Base-by-base conservation (phyloP, 768 basidiomycete genomes). In the Psilocybe cyanescens region DNA sequence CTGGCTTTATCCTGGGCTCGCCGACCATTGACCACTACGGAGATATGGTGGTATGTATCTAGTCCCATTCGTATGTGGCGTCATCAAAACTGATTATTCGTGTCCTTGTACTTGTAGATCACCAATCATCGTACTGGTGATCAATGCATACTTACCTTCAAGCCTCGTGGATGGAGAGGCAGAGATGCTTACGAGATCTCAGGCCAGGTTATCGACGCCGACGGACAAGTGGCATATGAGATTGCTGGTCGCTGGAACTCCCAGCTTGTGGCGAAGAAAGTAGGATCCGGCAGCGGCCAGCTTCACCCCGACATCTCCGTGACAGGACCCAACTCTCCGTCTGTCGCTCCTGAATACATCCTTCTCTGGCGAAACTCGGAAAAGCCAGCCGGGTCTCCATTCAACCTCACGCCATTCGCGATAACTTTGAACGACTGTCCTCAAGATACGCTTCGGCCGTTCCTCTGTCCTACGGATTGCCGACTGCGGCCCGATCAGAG, bases 181-280 rank as follows among this genome's bases (percentile, higher is more conserved):
- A 91, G 86, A 67, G 91, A 97, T 62, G 94, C 95, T 0, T 95
- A 83, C 68, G 97, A 99, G 74, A 95, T 99, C 71, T 91, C 90
- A 2, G 97, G 96, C 1, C 83, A 85, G 44, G 95, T 98, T 19
- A 75, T 83, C 60, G 89, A 93, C 69, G 72, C 83, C 1, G 66
- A 76, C 0, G 94, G 91, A 8, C 77, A 82, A 19, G 78, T 88
- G 31, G 86, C 82, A 0, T 92, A 96, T 75, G 94, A 97, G 59
- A 94, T 98, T 51, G 95, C 95, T 0, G 96, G 96, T 4, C 85
- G 95, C 2, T 99, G 96, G 97, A 95, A 94, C 70, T 92, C 91
- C 47, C 96, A 98, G 70, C 86, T 99, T 37, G 89, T 99, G 56
- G 94, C 94, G 17, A 86, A 94, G 8, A 83, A 85, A 19, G 84